These are phyloP conservation scores for Vigna nakashimae DNA, from an alignment of 306 rosid species.

Conservation along the genomic window DNA sequence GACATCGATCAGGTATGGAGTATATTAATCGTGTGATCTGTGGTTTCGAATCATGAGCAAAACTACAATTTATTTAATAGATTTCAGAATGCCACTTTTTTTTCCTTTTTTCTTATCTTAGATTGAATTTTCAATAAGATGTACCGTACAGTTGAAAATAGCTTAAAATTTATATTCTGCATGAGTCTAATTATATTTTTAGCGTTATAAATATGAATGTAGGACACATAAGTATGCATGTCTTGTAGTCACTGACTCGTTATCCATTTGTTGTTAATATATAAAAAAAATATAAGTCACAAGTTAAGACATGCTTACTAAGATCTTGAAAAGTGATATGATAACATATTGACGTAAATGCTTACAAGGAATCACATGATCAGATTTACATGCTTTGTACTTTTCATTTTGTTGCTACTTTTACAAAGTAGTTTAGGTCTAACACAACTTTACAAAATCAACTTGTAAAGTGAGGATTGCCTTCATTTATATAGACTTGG, in stretches of 20 bases:
- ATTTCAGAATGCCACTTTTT: constrained; percentile 14
- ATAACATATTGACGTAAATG: not conserved
- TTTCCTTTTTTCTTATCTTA: not conserved
- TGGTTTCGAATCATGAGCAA: constrained; percentile 2
- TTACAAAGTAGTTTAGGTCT: no score
- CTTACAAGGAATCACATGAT: not conserved
- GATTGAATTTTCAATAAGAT: constrained; percentile 5
- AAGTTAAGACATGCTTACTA: not conserved
- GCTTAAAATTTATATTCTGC: constrained; percentile 8
- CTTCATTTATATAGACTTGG: no score
- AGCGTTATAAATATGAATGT: not conserved
- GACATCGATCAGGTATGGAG: constrained; percentile 82
- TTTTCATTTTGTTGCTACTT: not conserved
- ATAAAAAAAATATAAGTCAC: not conserved
- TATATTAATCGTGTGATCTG: constrained; percentile 18
- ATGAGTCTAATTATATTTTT: not conserved
- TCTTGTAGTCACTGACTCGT: not conserved
- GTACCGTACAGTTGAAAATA: not conserved
- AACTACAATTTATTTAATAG: constrained; percentile 8
- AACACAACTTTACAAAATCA: no score
- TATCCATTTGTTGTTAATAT: not conserved
- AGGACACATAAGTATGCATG: not conserved
- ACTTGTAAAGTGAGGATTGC: no score
- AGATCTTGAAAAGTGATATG: not conserved
- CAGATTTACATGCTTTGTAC: not conserved